These are phyloP conservation scores for Furcasterigmium sp. DNA, from an alignment of 2,329 filamentous ascomycete species.

Conservation along the genomic window DNA sequence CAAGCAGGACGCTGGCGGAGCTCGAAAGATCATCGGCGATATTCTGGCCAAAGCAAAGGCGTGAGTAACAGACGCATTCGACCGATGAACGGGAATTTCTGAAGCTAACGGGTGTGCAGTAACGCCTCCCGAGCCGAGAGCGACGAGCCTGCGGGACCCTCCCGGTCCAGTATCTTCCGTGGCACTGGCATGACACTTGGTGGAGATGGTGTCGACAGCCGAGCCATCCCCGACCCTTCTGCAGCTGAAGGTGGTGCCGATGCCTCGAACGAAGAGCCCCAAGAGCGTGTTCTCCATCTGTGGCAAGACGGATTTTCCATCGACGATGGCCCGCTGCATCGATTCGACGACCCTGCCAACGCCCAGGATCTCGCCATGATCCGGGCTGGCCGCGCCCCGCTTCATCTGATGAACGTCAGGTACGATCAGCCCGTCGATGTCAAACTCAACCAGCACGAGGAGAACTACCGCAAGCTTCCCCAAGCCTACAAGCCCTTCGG, in stretches of 20 bases:
- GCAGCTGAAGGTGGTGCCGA: constrained; percentile 19
- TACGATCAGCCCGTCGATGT: constrained; percentile 74
- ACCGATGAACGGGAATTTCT: too few species aligned
- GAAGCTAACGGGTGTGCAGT: constrained; percentile 31
- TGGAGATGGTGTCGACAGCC: constrained; percentile 69
- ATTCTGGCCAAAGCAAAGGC: constrained; percentile 59
- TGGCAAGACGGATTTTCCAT: constrained; percentile 85
- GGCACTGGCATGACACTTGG: constrained; percentile 73
- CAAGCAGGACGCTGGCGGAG: constrained; percentile 33
- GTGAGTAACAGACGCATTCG: constrained; percentile 37
- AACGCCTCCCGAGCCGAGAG: constrained; percentile 55
- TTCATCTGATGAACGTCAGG: constrained; percentile 72
- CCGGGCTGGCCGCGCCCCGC: constrained; percentile 67
- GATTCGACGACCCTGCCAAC: constrained; percentile 75
- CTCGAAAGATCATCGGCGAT: constrained; percentile 54
- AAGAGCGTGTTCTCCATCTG: constrained; percentile 68
- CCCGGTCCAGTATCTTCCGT: constrained; percentile 52
- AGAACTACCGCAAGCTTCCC: constrained; percentile 68
- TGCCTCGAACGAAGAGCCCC: constrained; percentile 36
- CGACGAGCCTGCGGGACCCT: constrained; percentile 42
- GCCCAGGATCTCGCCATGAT: constrained; percentile 70
- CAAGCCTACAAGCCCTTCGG: constrained; percentile 72
- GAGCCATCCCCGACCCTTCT: constrained; percentile 58
- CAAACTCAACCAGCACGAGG: constrained; percentile 69
- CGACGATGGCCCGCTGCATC: constrained; percentile 71